Percentiles rank a stretch among this genome's conserved stretches.
Conservation (phyloP, 139 green algal genomes). For the Tetradesmus lagerheimii region DNA sequence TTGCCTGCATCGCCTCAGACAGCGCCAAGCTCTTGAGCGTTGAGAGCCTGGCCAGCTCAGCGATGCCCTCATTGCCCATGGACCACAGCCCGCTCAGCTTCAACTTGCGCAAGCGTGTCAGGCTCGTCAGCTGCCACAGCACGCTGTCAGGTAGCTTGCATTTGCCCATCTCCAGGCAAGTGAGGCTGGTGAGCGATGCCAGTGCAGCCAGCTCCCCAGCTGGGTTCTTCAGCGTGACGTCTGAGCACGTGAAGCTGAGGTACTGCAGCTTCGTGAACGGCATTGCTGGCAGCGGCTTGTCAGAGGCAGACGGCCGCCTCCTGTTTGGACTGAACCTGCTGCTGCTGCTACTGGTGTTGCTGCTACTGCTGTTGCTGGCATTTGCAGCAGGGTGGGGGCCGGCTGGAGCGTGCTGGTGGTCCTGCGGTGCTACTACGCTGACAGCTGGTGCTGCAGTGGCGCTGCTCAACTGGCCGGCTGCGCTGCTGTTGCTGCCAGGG, state of each 20-base stretch:
- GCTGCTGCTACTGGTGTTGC: background rate
- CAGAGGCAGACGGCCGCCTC: background rate
- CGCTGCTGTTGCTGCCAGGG: background rate
- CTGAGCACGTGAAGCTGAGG: constrained; percentile 34
- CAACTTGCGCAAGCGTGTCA: constrained; percentile 8
- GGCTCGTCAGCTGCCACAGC: background rate
- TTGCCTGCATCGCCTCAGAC: constrained; percentile 37
- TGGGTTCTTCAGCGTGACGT: constrained; percentile 8
- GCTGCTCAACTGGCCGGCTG: background rate
- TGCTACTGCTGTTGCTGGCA: background rate
- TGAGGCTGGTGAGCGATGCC: constrained; percentile 30
- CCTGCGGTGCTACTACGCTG: background rate
- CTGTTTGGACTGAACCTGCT: background rate
- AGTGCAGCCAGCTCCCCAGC: constrained; percentile 34
- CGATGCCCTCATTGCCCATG: constrained; percentile 22
- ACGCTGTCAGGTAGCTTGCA: constrained; percentile 42
- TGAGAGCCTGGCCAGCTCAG: constrained; percentile 9
- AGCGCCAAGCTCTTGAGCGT: constrained; percentile 18
- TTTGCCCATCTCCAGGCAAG: constrained; percentile 20
- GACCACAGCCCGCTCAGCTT: constrained; percentile 43
- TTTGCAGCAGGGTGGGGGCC: background rate
- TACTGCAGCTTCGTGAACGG: constrained; percentile 22
- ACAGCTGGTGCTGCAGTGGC: background rate
- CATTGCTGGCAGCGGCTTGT: constrained; percentile 33
- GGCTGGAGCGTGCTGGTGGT: background rate